Conservation (phyloP, 371 early-diverging fungal genomes). For the Rhizopus sp. region DNA sequence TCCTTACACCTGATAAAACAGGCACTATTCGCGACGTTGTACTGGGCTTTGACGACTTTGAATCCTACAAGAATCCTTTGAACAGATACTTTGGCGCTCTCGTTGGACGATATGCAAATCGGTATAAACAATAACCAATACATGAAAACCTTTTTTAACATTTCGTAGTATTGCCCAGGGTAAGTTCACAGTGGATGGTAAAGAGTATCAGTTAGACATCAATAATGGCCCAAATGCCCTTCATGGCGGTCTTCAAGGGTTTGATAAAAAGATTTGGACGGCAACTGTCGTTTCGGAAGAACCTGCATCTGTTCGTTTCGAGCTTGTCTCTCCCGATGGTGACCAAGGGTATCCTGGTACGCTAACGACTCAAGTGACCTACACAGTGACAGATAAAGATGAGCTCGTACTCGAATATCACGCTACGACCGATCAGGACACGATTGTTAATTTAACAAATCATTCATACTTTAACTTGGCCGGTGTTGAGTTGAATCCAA, state of each 20-base stretch:
- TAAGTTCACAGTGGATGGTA: conserved; percentile 43
- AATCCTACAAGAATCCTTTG: conserved; percentile 36
- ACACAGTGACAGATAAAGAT: conserved; percentile 43
- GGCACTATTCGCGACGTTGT: conserved; percentile 46
- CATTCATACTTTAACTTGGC: conserved; percentile 53
- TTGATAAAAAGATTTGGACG: conserved; percentile 47
- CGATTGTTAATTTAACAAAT: conserved; percentile 41
- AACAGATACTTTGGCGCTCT: conserved; percentile 53
- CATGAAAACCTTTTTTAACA: not conserved
- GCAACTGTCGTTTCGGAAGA: conserved; percentile 39
- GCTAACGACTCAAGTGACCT: conserved; percentile 36
- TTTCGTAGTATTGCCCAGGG: conserved; percentile 40
- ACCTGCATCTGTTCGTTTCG: conserved; percentile 44
- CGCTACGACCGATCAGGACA: conserved; percentile 38
- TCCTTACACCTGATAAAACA: conserved; percentile 47
- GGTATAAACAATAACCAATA: conserved; percentile 25
- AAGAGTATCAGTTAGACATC: conserved; percentile 29
- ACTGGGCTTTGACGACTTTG: conserved; percentile 50
- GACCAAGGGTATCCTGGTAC: conserved; percentile 53
- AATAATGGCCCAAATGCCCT: conserved; percentile 50
- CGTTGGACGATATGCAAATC: conserved; percentile 54
- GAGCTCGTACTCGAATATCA: conserved; percentile 37
- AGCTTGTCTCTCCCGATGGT: conserved; percentile 48
- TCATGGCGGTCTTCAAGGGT: conserved; percentile 51
- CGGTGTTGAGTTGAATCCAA: conserved; percentile 48